A percentile compares a stretch with the other conserved stretches of the same genome.
Evolutionary conservation across 257 asterid genomes (phyloP).

Genomic region (Capsicum baccatum): DNA sequence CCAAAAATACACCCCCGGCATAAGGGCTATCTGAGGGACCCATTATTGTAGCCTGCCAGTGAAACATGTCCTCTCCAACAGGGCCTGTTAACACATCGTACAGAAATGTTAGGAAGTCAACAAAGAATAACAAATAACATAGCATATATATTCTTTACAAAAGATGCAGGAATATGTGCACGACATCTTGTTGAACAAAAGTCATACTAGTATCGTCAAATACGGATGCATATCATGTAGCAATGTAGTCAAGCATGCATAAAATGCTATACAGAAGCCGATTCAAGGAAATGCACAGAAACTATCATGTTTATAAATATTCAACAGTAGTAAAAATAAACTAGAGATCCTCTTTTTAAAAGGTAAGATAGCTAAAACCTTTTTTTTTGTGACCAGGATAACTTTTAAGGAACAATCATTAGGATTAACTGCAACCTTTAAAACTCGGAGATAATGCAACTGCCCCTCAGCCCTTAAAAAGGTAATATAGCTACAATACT

Average conservation of each 20-base stretch:
- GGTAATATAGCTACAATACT: not conserved
- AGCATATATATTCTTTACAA: constrained; percentile 10
- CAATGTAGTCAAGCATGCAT: not conserved
- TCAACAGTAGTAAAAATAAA: not conserved
- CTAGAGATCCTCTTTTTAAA: not conserved
- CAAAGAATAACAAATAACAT: not conserved
- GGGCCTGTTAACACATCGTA: constrained; percentile 22
- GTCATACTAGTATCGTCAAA: not conserved
- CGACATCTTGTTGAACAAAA: not conserved
- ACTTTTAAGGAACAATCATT: not conserved
- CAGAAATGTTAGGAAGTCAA: not conserved
- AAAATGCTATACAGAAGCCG: not conserved
- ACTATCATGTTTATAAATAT: not conserved
- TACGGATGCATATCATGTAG: not conserved
- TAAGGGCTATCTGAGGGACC: constrained; percentile 30
- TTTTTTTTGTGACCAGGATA: not conserved
- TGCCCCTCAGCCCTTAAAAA: not conserved
- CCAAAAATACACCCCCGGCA: constrained; percentile 29
- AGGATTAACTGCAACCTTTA: not conserved
- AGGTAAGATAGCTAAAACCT: not conserved
- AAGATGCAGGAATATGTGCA: not conserved
- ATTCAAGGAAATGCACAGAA: not conserved
- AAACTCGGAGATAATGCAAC: not conserved
- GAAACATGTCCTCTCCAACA: constrained; percentile 33
- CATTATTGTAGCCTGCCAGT: constrained; percentile 32